phyloP scores from a whole-genome alignment of 2,329 filamentous ascomycete genomes.

The Fusarium tupiense region DNA sequence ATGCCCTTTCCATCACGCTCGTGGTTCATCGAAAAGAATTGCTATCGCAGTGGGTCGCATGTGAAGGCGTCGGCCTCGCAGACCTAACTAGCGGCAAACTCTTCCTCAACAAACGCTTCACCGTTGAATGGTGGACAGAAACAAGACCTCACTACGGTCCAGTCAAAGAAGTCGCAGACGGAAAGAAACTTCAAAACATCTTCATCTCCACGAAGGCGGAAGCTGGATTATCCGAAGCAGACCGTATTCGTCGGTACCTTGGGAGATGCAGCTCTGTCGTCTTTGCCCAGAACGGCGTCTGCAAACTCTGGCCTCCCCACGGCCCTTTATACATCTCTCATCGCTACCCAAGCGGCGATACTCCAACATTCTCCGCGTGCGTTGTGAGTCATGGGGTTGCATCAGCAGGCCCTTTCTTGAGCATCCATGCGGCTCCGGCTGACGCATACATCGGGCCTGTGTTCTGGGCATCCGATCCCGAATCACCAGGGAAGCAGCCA shows the following conservation, averaged over 20 bases:
- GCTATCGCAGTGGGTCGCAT: neutral
- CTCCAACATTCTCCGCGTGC: slow-evolving; percentile 1
- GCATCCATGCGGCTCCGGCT: neutral
- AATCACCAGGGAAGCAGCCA: neutral
- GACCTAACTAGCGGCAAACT: neutral
- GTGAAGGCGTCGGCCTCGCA: neutral
- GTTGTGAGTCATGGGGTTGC: slow-evolving; percentile 10
- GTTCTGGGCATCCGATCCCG: neutral
- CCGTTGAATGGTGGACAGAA: slow-evolving; percentile 13
- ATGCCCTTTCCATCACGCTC: neutral
- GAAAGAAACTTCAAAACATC: neutral
- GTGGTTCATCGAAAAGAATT: slow-evolving; percentile 4
- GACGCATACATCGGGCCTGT: slow-evolving; percentile 10
- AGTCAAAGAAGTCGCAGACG: slow-evolving; percentile 2
- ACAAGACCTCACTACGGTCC: neutral
- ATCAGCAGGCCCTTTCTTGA: slow-evolving; percentile 5
- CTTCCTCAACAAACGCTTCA: slow-evolving; percentile 1
- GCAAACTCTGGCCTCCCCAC: slow-evolving; percentile 16
- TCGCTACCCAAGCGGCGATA: neutral
- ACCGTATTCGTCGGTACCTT: neutral
- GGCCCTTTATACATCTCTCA: neutral
- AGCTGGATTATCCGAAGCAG: neutral
- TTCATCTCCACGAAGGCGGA: slow-evolving; percentile 14
- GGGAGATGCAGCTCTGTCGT: neutral
- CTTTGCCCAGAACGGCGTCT: slow-evolving; percentile 12